Evolutionary conservation across 495 filamentous ascomycete genomes (phyloP).

Genomic region (Jackrogersella minutella): DNA sequence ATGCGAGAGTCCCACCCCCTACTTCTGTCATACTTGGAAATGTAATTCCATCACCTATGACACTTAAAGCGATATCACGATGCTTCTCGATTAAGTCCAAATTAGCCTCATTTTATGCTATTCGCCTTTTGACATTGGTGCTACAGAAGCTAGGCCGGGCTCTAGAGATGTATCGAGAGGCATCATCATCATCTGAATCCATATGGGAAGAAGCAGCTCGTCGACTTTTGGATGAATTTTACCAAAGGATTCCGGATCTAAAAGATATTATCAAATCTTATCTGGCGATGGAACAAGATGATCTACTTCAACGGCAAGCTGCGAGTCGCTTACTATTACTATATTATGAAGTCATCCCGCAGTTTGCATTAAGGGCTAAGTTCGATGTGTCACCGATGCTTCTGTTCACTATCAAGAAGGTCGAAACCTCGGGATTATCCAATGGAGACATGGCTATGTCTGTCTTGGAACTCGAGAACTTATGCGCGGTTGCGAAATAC

Average conservation of each 20-base stretch:
- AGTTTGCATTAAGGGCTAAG: slow-evolving; percentile 79
- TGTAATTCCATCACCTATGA: slow-evolving; percentile 84
- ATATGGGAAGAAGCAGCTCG: slow-evolving; percentile 72
- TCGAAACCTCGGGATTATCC: slow-evolving; percentile 27
- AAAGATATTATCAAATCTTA: slow-evolving; percentile 78
- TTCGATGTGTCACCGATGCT: slow-evolving; percentile 84
- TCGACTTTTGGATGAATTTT: slow-evolving; percentile 76
- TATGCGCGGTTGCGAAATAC: slow-evolving; percentile 76
- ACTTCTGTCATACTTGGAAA: slow-evolving; percentile 79
- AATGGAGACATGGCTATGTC: slow-evolving; percentile 60
- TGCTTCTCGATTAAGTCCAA: slow-evolving; percentile 78
- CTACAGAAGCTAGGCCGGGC: slow-evolving; percentile 77
- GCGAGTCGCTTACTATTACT: slow-evolving; percentile 74
- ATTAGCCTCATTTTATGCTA: slow-evolving; percentile 82
- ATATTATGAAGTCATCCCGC: slow-evolving; percentile 83
- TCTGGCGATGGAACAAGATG: slow-evolving; percentile 67
- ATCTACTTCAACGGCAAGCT: slow-evolving; percentile 80
- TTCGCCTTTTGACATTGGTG: slow-evolving; percentile 76
- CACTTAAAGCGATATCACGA: slow-evolving; percentile 74
- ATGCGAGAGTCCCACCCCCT: slow-evolving; percentile 74
- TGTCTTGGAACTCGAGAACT: slow-evolving; percentile 74
- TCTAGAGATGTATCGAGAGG: slow-evolving; percentile 61
- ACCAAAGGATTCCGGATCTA: slow-evolving; percentile 76
- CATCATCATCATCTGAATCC: slow-evolving; percentile 49
- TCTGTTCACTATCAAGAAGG: slow-evolving; percentile 64